Evolutionary conservation across 148 eudicot species (phyloP).

Genomic region (Nepenthes mirabilis): DNA sequence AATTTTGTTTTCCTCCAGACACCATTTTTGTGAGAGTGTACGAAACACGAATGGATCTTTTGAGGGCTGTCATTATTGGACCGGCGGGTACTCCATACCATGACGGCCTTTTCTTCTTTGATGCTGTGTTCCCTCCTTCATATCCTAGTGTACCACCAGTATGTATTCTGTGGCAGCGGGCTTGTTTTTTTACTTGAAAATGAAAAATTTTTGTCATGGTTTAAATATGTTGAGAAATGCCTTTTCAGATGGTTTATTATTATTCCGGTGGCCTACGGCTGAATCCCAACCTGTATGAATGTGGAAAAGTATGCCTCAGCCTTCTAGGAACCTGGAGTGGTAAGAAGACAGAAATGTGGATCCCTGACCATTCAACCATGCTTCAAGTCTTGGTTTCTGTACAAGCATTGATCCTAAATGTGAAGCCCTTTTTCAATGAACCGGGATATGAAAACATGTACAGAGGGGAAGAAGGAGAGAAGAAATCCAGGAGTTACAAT

Average conservation of each 20-base stretch:
- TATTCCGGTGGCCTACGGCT: slow-evolving; percentile 75
- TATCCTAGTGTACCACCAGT: slow-evolving; percentile 73
- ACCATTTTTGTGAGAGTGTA: slow-evolving; percentile 59
- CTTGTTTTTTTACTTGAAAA: background rate
- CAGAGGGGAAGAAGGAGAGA: slow-evolving; percentile 28
- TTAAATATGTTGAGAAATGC: background rate
- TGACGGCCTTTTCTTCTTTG: slow-evolving; percentile 76
- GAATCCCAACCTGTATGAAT: slow-evolving; percentile 76
- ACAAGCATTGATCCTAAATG: slow-evolving; percentile 73
- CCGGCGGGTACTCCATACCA: slow-evolving; percentile 86
- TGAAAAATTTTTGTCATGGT: background rate
- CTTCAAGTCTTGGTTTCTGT: slow-evolving; percentile 88
- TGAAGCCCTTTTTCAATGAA: slow-evolving; percentile 74
- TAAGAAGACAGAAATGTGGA: slow-evolving; percentile 53
- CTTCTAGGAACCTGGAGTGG: slow-evolving; percentile 86
- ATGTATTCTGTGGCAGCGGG: slow-evolving; percentile 7
- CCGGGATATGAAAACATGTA: slow-evolving; percentile 45
- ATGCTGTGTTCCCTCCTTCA: slow-evolving; percentile 44
- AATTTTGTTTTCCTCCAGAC: slow-evolving; percentile 23
- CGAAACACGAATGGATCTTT: slow-evolving; percentile 61
- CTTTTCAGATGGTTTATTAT: slow-evolving; percentile 49
- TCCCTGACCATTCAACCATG: slow-evolving; percentile 65
- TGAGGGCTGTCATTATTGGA: slow-evolving; percentile 65
- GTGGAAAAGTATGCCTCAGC: slow-evolving; percentile 92
- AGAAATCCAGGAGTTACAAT: slow-evolving; percentile 38